Evolutionary conservation across 2,329 filamentous ascomycete species (phyloP), one percentile per base, ranked within the genome.

Genomic region (Nemania bipapillata): DNA sequence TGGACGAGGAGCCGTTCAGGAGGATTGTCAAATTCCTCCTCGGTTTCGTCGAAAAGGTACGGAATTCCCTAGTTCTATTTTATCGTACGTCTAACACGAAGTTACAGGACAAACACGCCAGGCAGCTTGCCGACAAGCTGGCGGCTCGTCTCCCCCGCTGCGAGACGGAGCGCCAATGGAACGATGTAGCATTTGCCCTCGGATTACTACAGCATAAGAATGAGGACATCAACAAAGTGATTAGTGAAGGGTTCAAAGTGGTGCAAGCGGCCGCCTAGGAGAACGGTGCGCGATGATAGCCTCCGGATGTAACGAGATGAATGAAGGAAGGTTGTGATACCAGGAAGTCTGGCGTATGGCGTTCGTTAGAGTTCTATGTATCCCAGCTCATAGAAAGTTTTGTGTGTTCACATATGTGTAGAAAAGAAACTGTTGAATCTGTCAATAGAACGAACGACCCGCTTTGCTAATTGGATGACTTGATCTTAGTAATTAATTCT

Each of bases 41-140:
- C 70, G 93, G 94, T 0, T 99, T 99, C 79, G 94, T 99, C 72
- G 96, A 99, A 78, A 99, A 98, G 91, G 94, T 96, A 84, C 77
- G 85, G 24, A 22, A 26, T 12, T 49, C 37, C 15, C 15, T 12
- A 50, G 3, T 24, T 11, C 24, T 15, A 8, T 17, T 32, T n/a
- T 28, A 32, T 28, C 3, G 30, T 30, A 26, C 12, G 17, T 28
- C 57, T 69, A 45, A 65, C 26, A 26, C 15, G 26, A 47, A 47
- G 26, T 77, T 70, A 59, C 72, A 97, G 94, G 96, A 99, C 81
- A 97, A 97, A 83, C 96, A 99, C 77, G 94, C 96, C 57, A 96
- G 94, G 76, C 95, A 99, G 79, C 86, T 99, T 30, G 91, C 96
- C 0, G 91, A 95, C 70, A 99, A 99, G 81, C 85, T 99, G 69